Conservation (phyloP, 106 monocot species). For the Ottelia alismoides region DNA sequence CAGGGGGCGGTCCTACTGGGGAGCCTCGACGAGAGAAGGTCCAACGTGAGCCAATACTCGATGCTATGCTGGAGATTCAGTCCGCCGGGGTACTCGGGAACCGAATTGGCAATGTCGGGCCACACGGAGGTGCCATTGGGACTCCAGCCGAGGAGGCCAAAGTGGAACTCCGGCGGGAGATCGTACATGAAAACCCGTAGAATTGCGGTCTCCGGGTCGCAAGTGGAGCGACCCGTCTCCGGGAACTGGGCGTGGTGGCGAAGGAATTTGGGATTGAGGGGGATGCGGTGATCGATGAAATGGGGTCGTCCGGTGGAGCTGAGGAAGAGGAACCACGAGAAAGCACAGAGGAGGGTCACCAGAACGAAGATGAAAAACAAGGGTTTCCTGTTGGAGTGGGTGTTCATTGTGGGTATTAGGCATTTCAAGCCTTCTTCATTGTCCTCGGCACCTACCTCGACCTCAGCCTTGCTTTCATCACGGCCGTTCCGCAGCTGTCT, state of each 20-base stretch:
- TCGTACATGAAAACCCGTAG: conserved; percentile 69
- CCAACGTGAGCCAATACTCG: conserved; percentile 65
- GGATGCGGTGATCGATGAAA: conserved; percentile 11
- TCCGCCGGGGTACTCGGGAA: conserved; percentile 60
- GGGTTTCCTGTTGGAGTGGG: conserved; percentile 8
- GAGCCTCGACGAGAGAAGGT: conserved; percentile 35
- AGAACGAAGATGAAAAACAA: conserved; percentile 17
- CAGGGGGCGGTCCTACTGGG: conserved; percentile 24
- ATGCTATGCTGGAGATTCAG: conserved; percentile 61
- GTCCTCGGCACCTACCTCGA: neutral
- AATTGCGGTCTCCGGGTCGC: conserved; percentile 15
- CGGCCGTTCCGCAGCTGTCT: no score
- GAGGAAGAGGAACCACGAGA: conserved; percentile 36
- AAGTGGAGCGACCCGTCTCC: no score
- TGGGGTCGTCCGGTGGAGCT: conserved; percentile 18
- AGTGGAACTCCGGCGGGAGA: conserved; percentile 51
- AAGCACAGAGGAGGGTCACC: conserved; percentile 15
- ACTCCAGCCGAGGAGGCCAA: conserved; percentile 43
- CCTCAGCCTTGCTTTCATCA: no score
- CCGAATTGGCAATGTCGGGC: conserved; percentile 41
- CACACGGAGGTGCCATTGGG: conserved; percentile 17
- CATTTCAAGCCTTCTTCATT: conserved; percentile 5
- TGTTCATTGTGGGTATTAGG: conserved; percentile 10
- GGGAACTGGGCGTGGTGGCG: no score
- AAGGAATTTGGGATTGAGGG: conserved; percentile 13